A percentile compares a stretch with the other conserved stretches of the same genome.
phyloP scores from a whole-genome alignment of 164 flowering plant genomes.

The Chimonanthus praecox region DNA sequence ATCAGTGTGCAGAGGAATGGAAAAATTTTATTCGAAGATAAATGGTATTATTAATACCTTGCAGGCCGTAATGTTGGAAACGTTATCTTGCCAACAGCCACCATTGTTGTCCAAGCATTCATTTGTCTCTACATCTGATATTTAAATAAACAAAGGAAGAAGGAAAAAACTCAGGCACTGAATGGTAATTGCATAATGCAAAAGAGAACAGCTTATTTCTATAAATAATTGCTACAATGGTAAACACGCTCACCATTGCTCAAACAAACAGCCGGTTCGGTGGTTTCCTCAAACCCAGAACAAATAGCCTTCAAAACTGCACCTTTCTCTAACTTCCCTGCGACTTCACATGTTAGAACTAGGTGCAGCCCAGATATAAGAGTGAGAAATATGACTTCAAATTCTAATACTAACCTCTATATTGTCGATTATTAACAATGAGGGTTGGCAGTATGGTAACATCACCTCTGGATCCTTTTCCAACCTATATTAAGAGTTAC shows the following conservation, averaged over 20 bases:
- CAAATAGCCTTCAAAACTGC: conserved; percentile 96
- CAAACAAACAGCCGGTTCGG: conserved; percentile 91
- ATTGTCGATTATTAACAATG: conserved; percentile 88
- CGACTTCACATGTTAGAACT: conserved; percentile 18
- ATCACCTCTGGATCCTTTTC: conserved; percentile 95
- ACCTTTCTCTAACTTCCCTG: conserved; percentile 95
- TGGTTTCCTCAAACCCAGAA: conserved; percentile 98
- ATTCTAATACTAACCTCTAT: conserved; percentile 63
- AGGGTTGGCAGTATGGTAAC: conserved; percentile 97
- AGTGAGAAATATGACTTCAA: background rate
- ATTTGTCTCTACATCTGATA: conserved; percentile 82
- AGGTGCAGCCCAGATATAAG: conserved; percentile 5
- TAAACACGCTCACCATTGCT: conserved; percentile 52
- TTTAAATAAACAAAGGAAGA: background rate
- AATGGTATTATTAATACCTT: conserved; percentile 37
- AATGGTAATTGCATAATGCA: background rate
- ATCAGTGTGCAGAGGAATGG: background rate
- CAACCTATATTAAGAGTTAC: conserved; percentile 46
- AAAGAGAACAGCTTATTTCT: background rate
- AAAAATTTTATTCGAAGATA: background rate
- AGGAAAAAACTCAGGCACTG: background rate
- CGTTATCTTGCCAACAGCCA: conserved; percentile 90
- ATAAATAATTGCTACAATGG: background rate
- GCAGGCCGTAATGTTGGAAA: conserved; percentile 79
- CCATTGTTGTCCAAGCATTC: conserved; percentile 90